These are phyloP conservation scores for Camelina laxa DNA, from an alignment of 345 rosid species.

Conservation along the genomic window DNA sequence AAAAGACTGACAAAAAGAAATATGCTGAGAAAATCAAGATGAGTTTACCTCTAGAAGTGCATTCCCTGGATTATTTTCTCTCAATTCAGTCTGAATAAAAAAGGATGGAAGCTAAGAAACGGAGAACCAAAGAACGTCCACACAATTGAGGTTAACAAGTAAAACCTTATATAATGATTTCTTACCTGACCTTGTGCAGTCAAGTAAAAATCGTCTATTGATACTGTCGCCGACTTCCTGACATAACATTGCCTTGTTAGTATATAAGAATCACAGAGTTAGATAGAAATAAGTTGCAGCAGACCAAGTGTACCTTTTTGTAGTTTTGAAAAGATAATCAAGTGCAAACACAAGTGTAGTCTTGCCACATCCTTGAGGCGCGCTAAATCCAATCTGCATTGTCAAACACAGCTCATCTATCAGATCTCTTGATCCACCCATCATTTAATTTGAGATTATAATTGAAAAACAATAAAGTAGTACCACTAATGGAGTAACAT, in stretches of 20 bases:
- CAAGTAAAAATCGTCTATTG: slow-evolving; percentile 95
- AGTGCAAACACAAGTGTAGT: slow-evolving; percentile 97
- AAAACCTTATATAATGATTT: slow-evolving; percentile 11
- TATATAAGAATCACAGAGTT: slow-evolving; percentile 11
- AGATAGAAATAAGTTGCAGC: neutral
- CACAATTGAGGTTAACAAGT: slow-evolving; percentile 20
- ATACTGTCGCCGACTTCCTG: slow-evolving; percentile 87
- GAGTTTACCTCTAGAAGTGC: slow-evolving; percentile 73
- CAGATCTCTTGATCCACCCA: slow-evolving; percentile 8
- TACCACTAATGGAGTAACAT: slow-evolving; percentile 94
- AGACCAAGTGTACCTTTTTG: slow-evolving; percentile 62
- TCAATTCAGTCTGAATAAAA: slow-evolving; percentile 60
- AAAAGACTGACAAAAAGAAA: slow-evolving; percentile 4
- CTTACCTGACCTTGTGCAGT: slow-evolving; percentile 86
- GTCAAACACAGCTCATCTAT: slow-evolving; percentile 10
- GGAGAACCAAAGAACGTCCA: slow-evolving; percentile 14
- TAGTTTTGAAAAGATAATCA: slow-evolving; percentile 72
- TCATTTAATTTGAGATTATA: neutral
- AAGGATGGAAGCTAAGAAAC: neutral
- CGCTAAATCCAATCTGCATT: slow-evolving; percentile 94
- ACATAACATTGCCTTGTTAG: slow-evolving; percentile 28
- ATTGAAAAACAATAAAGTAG: neutral
- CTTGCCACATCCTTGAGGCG: slow-evolving; percentile 99
- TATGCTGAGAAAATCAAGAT: slow-evolving; percentile 11
- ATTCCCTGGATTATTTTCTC: slow-evolving; percentile 79